Percentiles rank a stretch among this genome's conserved stretches.
Evolutionary conservation across 257 asterid genomes (phyloP).

Genomic region (Solanum peruvianum): DNA sequence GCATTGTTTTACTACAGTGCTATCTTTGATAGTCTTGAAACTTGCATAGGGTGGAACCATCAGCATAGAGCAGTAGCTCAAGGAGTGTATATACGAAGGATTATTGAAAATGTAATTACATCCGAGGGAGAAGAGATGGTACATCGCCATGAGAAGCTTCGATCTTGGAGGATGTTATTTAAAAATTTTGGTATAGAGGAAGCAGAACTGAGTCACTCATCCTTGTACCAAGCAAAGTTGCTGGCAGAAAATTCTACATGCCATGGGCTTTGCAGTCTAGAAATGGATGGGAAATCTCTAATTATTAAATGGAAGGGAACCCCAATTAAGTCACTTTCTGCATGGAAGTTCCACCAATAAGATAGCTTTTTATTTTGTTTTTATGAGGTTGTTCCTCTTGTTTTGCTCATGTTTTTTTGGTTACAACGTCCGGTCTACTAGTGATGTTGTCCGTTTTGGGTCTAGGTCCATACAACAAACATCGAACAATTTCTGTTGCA

Average conservation of each 20-base stretch:
- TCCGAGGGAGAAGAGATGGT: slow-evolving; percentile 10
- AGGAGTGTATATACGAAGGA: slow-evolving; percentile 1
- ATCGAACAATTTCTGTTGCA: not conserved
- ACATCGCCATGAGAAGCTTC: slow-evolving; percentile 5
- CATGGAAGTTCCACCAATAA: not conserved
- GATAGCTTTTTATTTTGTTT: not conserved
- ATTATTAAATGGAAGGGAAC: slow-evolving; percentile 32
- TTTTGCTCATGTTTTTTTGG: not conserved
- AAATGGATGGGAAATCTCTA: slow-evolving; percentile 25
- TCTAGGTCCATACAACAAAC: not conserved
- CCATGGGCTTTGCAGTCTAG: slow-evolving; percentile 19
- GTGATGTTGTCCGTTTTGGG: not conserved
- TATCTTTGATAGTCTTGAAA: slow-evolving; percentile 17
- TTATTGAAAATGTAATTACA: slow-evolving; percentile 1
- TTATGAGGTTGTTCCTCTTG: not conserved
- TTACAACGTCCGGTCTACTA: not conserved
- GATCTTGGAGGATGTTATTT: slow-evolving; percentile 25
- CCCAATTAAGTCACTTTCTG: slow-evolving; percentile 24
- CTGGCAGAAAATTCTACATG: slow-evolving; percentile 11
- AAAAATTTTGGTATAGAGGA: slow-evolving; percentile 17
- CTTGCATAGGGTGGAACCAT: not conserved
- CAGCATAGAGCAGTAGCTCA: slow-evolving; percentile 8
- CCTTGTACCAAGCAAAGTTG: slow-evolving; percentile 25
- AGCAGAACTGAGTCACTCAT: slow-evolving; percentile 14
- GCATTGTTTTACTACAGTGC: slow-evolving; percentile 8